Conservation (phyloP, 75 land plant species). For the Adiantum capillusveneris region DNA sequence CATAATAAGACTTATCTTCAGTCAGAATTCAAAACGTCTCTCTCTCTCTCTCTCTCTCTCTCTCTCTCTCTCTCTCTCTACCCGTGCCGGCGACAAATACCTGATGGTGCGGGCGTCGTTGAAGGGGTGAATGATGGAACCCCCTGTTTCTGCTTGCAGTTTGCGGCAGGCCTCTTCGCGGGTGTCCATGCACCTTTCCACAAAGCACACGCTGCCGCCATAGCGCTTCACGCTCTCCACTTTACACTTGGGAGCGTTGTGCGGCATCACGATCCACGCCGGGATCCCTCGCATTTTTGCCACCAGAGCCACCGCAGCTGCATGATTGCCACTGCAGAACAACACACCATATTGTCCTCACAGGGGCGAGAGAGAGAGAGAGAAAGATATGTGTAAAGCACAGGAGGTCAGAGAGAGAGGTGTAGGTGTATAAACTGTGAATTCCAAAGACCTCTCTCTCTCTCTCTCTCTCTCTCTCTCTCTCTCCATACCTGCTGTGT, state of each 20-base stretch:
- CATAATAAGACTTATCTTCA: no score
- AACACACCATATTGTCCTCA: no score
- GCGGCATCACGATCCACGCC: constrained; percentile 69
- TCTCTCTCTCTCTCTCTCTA: no score
- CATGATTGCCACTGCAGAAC: constrained; percentile 70
- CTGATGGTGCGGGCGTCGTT: constrained; percentile 78
- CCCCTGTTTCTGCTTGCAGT: constrained; percentile 66
- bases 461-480: no score
- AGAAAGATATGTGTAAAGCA: no score
- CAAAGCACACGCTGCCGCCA: constrained; percentile 67
- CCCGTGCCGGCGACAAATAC: constrained; percentile 13
- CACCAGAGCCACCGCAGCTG: constrained; percentile 91
- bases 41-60: no score
- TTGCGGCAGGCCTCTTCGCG: constrained; percentile 50
- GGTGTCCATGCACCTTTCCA: constrained; percentile 50
- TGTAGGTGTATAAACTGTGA: no score
- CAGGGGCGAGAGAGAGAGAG: no score
- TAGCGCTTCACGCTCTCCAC: constrained; percentile 84
- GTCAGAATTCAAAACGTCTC: no score
- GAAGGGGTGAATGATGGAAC: constrained; percentile 71
- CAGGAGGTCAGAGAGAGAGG: no score
- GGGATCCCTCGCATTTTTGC: constrained; percentile 75
- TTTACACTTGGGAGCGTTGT: constrained; percentile 83
- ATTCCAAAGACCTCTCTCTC: no score
- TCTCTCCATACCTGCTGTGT: constrained; percentile 98